Evolutionary conservation across 176 grass and related monocot species (phyloP).

Genomic region (Dactylis glomerata): DNA sequence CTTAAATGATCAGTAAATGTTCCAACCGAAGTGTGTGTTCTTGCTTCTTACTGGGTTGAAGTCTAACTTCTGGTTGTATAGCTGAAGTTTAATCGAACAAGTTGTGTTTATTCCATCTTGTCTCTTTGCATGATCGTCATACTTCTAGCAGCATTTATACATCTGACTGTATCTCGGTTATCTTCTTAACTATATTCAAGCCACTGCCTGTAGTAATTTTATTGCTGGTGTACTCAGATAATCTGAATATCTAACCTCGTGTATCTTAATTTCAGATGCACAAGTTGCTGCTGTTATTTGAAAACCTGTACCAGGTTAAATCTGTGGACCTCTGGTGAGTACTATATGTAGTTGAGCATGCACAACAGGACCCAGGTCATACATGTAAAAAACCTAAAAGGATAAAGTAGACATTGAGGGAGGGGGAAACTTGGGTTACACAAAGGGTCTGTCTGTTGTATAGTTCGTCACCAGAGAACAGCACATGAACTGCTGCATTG

Average conservation of each 20-base stretch:
- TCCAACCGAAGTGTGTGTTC: neutral
- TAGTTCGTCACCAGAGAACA: neutral
- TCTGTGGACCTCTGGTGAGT: neutral
- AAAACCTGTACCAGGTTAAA: neutral
- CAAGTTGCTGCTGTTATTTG: neutral
- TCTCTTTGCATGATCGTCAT: neutral
- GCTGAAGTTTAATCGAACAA: neutral
- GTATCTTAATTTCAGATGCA: neutral
- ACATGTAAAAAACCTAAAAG: neutral
- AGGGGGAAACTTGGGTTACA: neutral
- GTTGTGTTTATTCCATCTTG: neutral
- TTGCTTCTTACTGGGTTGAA: neutral
- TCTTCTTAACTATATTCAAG: neutral
- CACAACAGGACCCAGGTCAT: neutral
- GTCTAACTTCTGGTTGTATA: neutral
- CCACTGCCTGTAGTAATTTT: neutral
- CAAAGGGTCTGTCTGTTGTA: neutral
- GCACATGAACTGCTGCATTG: neutral
- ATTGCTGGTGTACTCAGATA: neutral
- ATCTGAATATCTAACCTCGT: neutral
- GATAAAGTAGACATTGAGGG: neutral
- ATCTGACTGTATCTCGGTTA: neutral
- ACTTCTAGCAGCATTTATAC: neutral
- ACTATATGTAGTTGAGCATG: neutral
- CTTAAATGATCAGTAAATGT: slow-evolving; percentile 10